A percentile compares a stretch with the other conserved stretches of the same genome.
Evolutionary conservation across 306 rosid genomes (phyloP).

Genomic region (Vigna hirtella): DNA sequence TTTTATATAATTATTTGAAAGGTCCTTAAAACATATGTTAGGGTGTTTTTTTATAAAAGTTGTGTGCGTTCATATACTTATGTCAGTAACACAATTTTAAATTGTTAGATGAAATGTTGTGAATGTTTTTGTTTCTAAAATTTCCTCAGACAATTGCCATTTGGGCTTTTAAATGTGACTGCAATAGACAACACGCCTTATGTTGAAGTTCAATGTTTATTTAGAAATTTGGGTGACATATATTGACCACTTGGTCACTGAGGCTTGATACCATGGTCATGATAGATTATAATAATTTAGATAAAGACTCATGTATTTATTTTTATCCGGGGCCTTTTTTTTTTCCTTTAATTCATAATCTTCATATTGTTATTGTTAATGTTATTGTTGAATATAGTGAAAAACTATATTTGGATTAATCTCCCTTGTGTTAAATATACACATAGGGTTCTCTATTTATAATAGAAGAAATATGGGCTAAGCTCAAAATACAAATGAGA

Average conservation of each 20-base stretch:
- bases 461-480: too few relatives aligned
- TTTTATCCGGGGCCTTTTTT: not conserved
- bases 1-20: constrained; percentile 7
- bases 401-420: too few relatives aligned
- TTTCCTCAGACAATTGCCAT: not conserved
- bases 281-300: not conserved
- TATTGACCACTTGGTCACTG: not conserved
- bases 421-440: too few relatives aligned
- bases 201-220: not conserved
- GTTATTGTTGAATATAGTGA: too few relatives aligned
- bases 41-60: not conserved
- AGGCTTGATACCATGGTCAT: constrained; percentile 22
- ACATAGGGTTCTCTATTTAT: too few relatives aligned
- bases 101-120: not conserved
- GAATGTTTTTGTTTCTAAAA: not conserved
- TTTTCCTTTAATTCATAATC: not conserved
- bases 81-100: not conserved
- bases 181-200: not conserved
- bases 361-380: not conserved
- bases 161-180: not conserved
- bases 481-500: too few relatives aligned
- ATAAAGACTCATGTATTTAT: not conserved
- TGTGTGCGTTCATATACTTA: not conserved
- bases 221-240: not conserved
- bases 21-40: not conserved